Evolutionary conservation across 345 rosid genomes (phyloP).

Genomic region (Turritis glabra): DNA sequence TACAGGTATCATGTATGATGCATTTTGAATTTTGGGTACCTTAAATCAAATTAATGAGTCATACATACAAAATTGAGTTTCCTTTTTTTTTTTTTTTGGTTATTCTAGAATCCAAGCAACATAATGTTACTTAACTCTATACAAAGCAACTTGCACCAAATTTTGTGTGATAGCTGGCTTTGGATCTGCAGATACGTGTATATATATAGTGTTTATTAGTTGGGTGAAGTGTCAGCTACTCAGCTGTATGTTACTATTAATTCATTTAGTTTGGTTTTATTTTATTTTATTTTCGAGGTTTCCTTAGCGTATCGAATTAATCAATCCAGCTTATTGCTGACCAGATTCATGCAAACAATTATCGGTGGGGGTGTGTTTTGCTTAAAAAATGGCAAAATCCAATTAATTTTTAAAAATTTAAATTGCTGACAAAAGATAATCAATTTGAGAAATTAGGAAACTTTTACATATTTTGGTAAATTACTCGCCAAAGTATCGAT

Average conservation of each 20-base stretch:
- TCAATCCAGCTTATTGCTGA: conserved; percentile 24
- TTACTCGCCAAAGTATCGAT: background rate
- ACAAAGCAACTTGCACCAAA: conserved; percentile 23
- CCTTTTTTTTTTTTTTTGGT: background rate
- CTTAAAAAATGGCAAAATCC: background rate
- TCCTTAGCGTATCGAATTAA: conserved; percentile 70
- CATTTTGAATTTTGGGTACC: background rate
- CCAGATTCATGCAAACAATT: conserved; percentile 21
- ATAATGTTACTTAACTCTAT: conserved; percentile 11
- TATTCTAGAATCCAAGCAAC: conserved; percentile 24
- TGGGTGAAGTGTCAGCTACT: conserved; percentile 52
- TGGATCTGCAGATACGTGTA: conserved; percentile 8
- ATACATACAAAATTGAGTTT: background rate
- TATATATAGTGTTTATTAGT: conserved; percentile 27
- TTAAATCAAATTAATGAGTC: background rate
- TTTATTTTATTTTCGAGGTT: conserved; percentile 33
- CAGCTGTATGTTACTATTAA: conserved; percentile 36
- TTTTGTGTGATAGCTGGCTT: conserved; percentile 17
- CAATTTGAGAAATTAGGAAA: background rate
- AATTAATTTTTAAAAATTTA: too few relatives aligned
- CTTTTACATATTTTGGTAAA: background rate
- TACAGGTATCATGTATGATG: too few relatives aligned
- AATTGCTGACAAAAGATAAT: background rate
- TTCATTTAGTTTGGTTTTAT: conserved; percentile 6
- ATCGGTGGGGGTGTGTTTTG: background rate